Base-by-base conservation (phyloP, 2,329 filamentous ascomycete species). In the Alternaria viburni region DNA sequence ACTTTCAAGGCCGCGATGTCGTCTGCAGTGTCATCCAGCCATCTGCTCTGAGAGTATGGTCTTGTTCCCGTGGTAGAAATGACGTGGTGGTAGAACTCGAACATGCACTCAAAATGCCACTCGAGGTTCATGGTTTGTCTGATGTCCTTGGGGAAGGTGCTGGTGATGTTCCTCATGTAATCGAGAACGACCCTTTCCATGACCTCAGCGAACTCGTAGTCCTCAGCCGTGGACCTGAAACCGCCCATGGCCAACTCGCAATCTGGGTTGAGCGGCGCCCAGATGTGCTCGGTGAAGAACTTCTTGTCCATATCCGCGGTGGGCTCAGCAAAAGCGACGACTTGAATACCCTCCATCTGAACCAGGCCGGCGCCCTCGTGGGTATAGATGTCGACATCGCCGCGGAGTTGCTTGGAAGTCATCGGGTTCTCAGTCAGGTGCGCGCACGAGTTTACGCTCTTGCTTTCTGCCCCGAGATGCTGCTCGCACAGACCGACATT, bases 401-500 rank as follows among this genome's bases (percentile, higher is more conserved):
- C 36, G 36, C 36, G 36, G n/a, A 41, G 36, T 41, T 41, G 36
- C n/a, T 41, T 41, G 36, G 36, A 41, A 41, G 36, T 41, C 36
- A 41, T 41, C n/a, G 36, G 36, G 36, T 41, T 41, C 36, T 41
- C 36, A 41, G 36, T 41, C 36, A 41, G 36, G 36, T 41, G 36
- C 36, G 36, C 36, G 36, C 36, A 41, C 4, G 36, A 41, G 15
- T 41, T 41, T 17, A 41, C 36, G 36, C 36, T 41, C 36, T 41
- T 41, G n/a, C 36, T 41, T 41, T 41, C 36, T 17, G 36, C 36
- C n/a, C 36, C 36, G 36, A 17, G 36, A 17, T 41, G 36, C 36
- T 41, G 36, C 36, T 41, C n/a, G 36, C 36, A 41, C 36, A 57
- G 6, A 26, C 28, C 25, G 17, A 54, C 50, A 32, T 76, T 74